Evolutionary conservation across 148 eudicot genomes (phyloP), one percentile per base, ranked within the genome.

Genomic region (Fallopia convolvulus): DNA sequence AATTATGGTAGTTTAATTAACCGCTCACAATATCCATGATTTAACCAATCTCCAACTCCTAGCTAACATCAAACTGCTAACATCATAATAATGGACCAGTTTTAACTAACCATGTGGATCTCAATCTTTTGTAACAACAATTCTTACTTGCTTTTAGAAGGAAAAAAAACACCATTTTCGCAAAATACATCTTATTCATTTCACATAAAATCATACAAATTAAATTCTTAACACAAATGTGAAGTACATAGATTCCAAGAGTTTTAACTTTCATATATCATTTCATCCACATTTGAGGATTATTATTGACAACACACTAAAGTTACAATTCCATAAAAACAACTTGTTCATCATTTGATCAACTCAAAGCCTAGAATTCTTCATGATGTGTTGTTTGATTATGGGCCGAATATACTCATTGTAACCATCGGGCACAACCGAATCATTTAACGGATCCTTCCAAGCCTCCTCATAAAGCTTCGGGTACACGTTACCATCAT

Each of bases 401-500:
- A 94, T 13, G n/a, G 99, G 99, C 75, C 84, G 82, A 32, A 94
- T 79, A 65, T 94, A 89, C 58, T 94, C 87, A 20, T 80, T 88
- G 81, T 86, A 94, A 81, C 99, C 97, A 48, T 94, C 97, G 23
- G 93, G 89, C 33, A 94, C 83, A 26, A 86, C 89, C 1, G 92
- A 68, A 0, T 90, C 91, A 23, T 92, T 94, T 66, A 94, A 75
- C 73, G 98, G 98, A 82, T 94, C 97, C 81, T 89, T 90, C 97
- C 89, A 88, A 0, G 98, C 98, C 23, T 84, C 97, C 80, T 94
- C 95, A 20, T 94, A 94, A 12, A 94, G 93, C 84, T 90, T 94
- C 1, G 93, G 97, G 71, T 94, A 94, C 72, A 92, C 98, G 72
- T 94, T 92, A 21, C 98, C 98, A 65, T 94, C 98, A 26, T 92